Conservation (phyloP, 352 stramenopile genomes). For the Phytophthora quininea region DNA sequence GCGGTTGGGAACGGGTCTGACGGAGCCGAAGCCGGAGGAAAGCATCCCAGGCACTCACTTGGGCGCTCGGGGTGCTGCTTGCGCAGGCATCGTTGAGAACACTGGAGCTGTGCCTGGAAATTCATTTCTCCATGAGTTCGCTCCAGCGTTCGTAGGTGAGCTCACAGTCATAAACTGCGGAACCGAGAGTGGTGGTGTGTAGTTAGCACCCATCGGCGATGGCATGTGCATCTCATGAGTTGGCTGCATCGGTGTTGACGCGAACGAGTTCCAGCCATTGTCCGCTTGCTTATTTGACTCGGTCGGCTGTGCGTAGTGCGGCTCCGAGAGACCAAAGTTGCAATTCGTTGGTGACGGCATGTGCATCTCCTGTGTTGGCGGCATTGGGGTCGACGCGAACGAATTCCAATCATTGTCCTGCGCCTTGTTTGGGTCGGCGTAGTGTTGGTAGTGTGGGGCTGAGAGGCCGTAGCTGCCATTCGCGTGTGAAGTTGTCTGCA, state of each 20-base stretch:
- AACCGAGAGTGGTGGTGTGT: slow-evolving; percentile 29
- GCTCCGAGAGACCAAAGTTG: neutral
- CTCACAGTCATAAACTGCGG: slow-evolving; percentile 34
- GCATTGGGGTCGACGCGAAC: slow-evolving; percentile 20
- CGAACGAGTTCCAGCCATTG: slow-evolving; percentile 23
- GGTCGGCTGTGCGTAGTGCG: too few species aligned
- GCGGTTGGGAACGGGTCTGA: slow-evolving; percentile 21
- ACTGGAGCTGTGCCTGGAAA: slow-evolving; percentile 11
- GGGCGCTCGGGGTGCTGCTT: slow-evolving; percentile 2
- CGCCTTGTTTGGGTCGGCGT: neutral
- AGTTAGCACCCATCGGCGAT: slow-evolving; percentile 25
- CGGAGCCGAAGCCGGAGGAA: slow-evolving; percentile 34
- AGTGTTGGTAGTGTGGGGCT: too few species aligned
- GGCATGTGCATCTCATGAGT: slow-evolving; percentile 27
- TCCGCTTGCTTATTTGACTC: too few species aligned
- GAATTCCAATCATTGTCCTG: slow-evolving; percentile 7
- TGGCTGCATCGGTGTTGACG: slow-evolving; percentile 18
- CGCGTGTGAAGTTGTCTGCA: slow-evolving; percentile 21
- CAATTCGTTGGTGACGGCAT: slow-evolving; percentile 28
- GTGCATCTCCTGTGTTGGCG: slow-evolving; percentile 29
- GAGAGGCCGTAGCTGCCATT: slow-evolving; percentile 26
- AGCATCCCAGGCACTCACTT: slow-evolving; percentile 45
- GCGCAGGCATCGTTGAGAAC: slow-evolving; percentile 29
- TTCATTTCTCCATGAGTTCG: slow-evolving; percentile 18
- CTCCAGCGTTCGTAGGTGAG: slow-evolving; percentile 12